A percentile compares a stretch with the other conserved stretches of the same genome.
These are phyloP conservation scores for Musa schizocarpa DNA, from an alignment of 176 grass and related monocot species.

Conservation along the genomic window DNA sequence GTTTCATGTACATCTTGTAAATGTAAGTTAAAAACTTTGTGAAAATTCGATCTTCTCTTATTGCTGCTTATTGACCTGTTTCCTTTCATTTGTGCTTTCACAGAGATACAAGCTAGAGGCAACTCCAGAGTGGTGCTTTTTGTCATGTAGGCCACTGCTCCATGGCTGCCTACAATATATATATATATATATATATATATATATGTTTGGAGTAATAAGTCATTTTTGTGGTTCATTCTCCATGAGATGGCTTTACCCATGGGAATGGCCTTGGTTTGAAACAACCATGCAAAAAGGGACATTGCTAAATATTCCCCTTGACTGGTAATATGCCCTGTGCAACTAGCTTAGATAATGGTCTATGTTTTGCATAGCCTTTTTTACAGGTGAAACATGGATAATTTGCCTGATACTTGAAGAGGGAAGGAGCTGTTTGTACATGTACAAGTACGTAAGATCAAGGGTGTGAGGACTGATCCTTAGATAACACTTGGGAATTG, in stretches of 20 bases:
- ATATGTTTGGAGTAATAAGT: background rate
- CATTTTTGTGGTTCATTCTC: background rate
- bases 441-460: no score
- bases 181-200: no score
- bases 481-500: no score
- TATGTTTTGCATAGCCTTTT: background rate
- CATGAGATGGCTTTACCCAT: background rate
- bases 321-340: background rate
- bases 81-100: background rate
- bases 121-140: conserved; percentile 11
- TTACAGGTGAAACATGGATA: no score
- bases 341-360: background rate
- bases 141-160: background rate
- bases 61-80: background rate
- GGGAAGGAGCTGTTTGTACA: no score
- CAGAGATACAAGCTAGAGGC: conserved; percentile 29
- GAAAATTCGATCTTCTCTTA: background rate
- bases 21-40: conserved; percentile 48
- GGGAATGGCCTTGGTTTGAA: background rate
- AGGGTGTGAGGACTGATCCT: no score
- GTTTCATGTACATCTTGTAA: conserved; percentile 75
- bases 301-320: background rate
- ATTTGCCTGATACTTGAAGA: no score
- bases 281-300: background rate
- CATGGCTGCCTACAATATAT: background rate